Evolutionary conservation across 352 stramenopile species (phyloP).

Genomic region (Phytophthora sojae): DNA sequence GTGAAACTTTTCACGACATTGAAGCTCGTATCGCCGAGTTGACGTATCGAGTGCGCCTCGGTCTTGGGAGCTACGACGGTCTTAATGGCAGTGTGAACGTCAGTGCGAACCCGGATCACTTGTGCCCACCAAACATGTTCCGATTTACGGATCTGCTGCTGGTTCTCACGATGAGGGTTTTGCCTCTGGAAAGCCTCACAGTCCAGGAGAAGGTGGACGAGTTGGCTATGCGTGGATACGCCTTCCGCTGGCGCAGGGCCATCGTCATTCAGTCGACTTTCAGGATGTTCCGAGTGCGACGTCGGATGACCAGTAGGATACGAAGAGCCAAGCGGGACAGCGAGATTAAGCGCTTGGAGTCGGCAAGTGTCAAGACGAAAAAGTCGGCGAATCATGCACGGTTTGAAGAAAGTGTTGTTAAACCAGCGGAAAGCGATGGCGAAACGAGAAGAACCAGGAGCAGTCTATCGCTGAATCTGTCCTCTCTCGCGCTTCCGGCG

Average conservation of each 20-base stretch:
- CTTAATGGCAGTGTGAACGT: slow-evolving; percentile 29
- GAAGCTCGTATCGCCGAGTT: slow-evolving; percentile 75
- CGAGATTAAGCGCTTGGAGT: slow-evolving; percentile 11
- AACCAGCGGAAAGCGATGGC: not conserved
- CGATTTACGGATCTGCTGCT: slow-evolving; percentile 79
- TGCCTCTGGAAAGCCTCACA: slow-evolving; percentile 75
- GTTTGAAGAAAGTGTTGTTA: not conserved
- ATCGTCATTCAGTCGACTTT: slow-evolving; percentile 74
- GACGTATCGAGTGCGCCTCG: slow-evolving; percentile 66
- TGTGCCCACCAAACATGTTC: slow-evolving; percentile 71
- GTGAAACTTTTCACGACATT: slow-evolving; percentile 73
- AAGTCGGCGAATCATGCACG: not conserved
- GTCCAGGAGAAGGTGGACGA: slow-evolving; percentile 89
- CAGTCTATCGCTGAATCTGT: slow-evolving; percentile 8
- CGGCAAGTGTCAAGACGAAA: not conserved
- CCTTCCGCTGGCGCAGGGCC: slow-evolving; percentile 64
- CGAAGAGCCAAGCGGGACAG: slow-evolving; percentile 17
- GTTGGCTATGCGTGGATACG: slow-evolving; percentile 73
- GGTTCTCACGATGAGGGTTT: slow-evolving; percentile 70
- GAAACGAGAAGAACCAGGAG: slow-evolving; percentile 2
- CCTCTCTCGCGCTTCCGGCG: slow-evolving; percentile 8
- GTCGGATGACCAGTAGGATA: slow-evolving; percentile 25
- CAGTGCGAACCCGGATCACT: slow-evolving; percentile 17
- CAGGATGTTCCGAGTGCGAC: slow-evolving; percentile 61
- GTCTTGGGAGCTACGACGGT: slow-evolving; percentile 62